These are phyloP conservation scores for Russula sp. DNA, from an alignment of 768 basidiomycete genomes.

Conservation along the genomic window DNA sequence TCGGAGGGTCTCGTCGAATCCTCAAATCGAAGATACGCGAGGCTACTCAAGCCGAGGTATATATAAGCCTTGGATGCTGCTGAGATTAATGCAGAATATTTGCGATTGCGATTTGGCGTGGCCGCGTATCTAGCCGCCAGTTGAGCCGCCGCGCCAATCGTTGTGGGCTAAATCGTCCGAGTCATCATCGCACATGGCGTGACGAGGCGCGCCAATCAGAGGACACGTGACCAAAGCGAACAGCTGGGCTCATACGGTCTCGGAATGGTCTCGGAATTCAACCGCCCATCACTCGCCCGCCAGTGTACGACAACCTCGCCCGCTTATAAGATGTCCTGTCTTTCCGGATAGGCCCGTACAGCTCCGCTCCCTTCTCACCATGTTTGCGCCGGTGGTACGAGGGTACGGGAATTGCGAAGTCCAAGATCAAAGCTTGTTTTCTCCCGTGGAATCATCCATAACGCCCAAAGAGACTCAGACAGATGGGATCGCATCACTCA, in stretches of 20 bases:
- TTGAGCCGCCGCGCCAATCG: no score
- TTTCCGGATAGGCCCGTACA: neutral
- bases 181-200: neutral
- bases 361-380: neutral
- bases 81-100: neutral
- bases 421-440: neutral
- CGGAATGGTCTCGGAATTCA: neutral
- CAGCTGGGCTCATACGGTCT: neutral
- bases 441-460: neutral
- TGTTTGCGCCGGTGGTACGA: neutral
- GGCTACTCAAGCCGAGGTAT: no score
- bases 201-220: neutral
- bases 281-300: neutral
- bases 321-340: neutral
- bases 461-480: neutral
- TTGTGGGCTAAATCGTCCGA: no score
- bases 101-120: no score
- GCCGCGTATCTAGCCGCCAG: no score
- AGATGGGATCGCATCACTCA: neutral
- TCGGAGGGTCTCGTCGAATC: neutral
- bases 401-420: neutral
- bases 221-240: neutral
- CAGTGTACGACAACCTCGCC: neutral
- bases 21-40: neutral
- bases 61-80: neutral